Percentiles rank a stretch among this genome's conserved stretches.
These are phyloP conservation scores for Sporormia fimetaria DNA, from an alignment of 495 filamentous ascomycete genomes.

Conservation along the genomic window DNA sequence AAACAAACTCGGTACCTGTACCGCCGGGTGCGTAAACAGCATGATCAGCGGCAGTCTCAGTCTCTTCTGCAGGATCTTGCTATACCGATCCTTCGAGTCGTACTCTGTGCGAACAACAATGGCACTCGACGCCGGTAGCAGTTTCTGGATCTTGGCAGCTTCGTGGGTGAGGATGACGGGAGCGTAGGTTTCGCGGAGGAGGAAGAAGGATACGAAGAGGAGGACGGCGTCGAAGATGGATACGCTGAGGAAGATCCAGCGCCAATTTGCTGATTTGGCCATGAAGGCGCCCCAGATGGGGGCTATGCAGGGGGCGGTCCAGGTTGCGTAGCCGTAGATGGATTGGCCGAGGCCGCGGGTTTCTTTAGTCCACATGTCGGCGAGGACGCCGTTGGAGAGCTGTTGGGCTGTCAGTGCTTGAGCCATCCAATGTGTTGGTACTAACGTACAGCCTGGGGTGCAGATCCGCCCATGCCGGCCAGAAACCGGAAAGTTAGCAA, in stretches of 20 bases:
- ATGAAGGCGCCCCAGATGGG: conserved; percentile 1
- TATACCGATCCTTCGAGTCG: not conserved
- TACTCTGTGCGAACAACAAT: not conserved
- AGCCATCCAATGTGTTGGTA: too few species aligned
- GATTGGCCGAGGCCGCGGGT: not conserved
- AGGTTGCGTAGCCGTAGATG: conserved; percentile 3
- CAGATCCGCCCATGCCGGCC: conserved; percentile 47
- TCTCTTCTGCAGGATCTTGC: conserved; percentile 56
- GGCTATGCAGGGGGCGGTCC: not conserved
- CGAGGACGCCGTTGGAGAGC: not conserved
- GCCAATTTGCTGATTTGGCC: conserved; percentile 1
- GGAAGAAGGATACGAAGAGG: conserved; percentile 1
- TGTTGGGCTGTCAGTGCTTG: too few species aligned
- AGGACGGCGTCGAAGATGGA: conserved; percentile 7
- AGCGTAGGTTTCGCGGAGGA: conserved; percentile 2
- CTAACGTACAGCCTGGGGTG: conserved; percentile 41
- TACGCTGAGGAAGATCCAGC: conserved; percentile 6
- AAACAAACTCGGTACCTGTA: not conserved
- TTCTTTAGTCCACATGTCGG: conserved; percentile 3
- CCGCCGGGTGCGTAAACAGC: conserved; percentile 58
- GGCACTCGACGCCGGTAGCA: not conserved
- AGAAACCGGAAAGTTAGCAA: conserved; percentile 49
- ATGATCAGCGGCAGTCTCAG: conserved; percentile 78
- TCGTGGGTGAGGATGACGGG: not conserved
- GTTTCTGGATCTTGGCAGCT: too few species aligned